Base-by-base conservation (phyloP, 2,329 filamentous ascomycete genomes). In the Colletotrichum abscissum region DNA sequence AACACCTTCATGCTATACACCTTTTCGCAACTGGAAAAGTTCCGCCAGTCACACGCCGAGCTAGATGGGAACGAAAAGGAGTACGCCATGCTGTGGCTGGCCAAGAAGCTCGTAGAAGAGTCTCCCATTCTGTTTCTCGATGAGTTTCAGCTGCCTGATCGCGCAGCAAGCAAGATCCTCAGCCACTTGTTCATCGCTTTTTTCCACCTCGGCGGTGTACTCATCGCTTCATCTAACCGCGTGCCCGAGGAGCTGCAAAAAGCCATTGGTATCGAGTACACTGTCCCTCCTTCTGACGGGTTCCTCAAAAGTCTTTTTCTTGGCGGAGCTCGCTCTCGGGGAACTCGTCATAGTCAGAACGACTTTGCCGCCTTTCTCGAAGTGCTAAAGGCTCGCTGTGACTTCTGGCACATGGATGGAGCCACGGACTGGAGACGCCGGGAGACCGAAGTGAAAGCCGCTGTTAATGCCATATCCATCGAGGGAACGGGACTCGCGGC, bases 1-100 rank as follows among this genome's bases (percentile, higher is more conserved):
- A 95, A 94, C 80, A 95, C 93, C 0, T 97, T 97, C 78, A 97
- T 97, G 93, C 85, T 96, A 9, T 92, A 95, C 76, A 91, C 90
- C 0, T 87, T 95, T 59, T 92, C 93, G 1, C 91, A 92, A 63
- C 85, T 97, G 1, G 94, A 96, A 77, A 84, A 87, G 14, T 87
- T 93, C 57, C 86, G 94, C 77, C 85, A 84, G 70, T 76, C 80
- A 5, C 77, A 79, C 1, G 75, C 77, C 2, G 70, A 76, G 16
- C 46, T 76, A 16, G 74, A 66, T 72, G 63, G 67, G n/a, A 77
- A 75, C 24, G 75, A 81, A 5, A 81, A 76, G 76, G 90, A 95
- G 70, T 91, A 95, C 80, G 93, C 93, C 0, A 81, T 96, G 28
- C 82, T 96, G 1, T 92, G 91, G 88, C 86, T 96, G 78, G 93